Evolutionary conservation across 2,329 filamentous ascomycete species (phyloP).

Genomic region (Alternaria ventricosa): DNA sequence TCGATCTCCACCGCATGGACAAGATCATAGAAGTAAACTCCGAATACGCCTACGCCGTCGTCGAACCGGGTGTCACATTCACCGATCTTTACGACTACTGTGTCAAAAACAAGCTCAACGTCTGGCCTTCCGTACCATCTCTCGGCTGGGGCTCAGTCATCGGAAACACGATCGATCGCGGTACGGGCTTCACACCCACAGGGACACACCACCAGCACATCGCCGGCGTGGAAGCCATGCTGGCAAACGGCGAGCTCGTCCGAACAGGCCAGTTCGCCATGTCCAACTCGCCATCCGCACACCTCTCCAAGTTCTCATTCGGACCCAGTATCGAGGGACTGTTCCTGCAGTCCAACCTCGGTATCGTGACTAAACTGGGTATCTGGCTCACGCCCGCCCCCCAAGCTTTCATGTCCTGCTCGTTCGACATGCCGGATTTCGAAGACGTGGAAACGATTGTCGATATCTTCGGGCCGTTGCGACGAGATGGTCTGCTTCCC

Average conservation of each 20-base stretch:
- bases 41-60: constrained; percentile 54
- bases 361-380: constrained; percentile 55
- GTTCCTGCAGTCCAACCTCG: constrained; percentile 61
- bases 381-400: constrained; percentile 45
- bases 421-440: constrained; percentile 55
- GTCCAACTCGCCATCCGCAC: constrained; percentile 50
- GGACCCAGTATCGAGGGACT: constrained; percentile 52
- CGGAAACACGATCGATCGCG: constrained; percentile 51
- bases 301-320: constrained; percentile 47
- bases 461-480: constrained; percentile 54
- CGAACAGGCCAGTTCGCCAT: constrained; percentile 51
- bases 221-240: constrained; percentile 47
- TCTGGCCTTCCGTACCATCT: constrained; percentile 44
- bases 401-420: constrained; percentile 57
- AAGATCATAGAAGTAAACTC: constrained; percentile 55
- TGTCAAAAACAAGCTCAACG: constrained; percentile 35
- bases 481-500: constrained; percentile 53
- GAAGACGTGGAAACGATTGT: constrained; percentile 56
- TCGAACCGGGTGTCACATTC: constrained; percentile 47
- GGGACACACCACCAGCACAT: constrained; percentile 49
- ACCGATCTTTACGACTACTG: constrained; percentile 43
- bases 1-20: constrained; percentile 52
- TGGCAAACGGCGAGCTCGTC: constrained; percentile 42
- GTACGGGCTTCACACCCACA: constrained; percentile 51
- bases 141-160: constrained; percentile 46